A percentile compares a stretch with the other conserved stretches of the same genome.
Conservation (phyloP, 2,329 filamentous ascomycete genomes). For the Penicillium freii region DNA sequence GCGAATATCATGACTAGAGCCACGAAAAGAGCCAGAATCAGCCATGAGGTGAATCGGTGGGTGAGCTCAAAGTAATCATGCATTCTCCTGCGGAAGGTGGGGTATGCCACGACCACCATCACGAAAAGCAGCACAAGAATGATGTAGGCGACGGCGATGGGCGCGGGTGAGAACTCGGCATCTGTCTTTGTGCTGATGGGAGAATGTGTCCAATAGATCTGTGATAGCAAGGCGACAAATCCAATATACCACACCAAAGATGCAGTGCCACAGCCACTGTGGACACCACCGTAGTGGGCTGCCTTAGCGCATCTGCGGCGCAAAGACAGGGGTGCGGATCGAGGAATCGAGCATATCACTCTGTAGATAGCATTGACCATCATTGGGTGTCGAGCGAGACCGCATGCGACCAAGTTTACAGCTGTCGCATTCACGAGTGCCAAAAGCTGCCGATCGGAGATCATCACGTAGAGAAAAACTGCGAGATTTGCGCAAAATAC, state of each 20-base stretch:
- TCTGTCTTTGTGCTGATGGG: conserved; percentile 16
- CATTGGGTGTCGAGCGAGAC: conserved; percentile 53
- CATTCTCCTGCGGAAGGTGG: conserved; percentile 58
- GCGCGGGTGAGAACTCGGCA: conserved; percentile 31
- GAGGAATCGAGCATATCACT: conserved; percentile 46
- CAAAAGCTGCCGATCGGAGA: conserved; percentile 33
- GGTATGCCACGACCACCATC: conserved; percentile 64
- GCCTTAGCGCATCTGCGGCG: conserved; percentile 49
- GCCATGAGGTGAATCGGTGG: conserved; percentile 72
- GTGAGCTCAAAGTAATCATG: conserved; percentile 69
- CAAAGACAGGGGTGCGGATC: conserved; percentile 44
- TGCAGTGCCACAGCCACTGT: conserved; percentile 51
- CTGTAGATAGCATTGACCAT: conserved; percentile 52
- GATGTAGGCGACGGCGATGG: conserved; percentile 56
- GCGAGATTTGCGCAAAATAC: conserved; percentile 41
- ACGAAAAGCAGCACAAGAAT: conserved; percentile 57
- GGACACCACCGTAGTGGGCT: conserved; percentile 55
- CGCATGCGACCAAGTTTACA: conserved; percentile 48
- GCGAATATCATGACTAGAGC: conserved; percentile 57
- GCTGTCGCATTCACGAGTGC: conserved; percentile 44
- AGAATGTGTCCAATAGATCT: conserved; percentile 26
- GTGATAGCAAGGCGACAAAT: conserved; percentile 32
- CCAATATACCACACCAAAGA: conserved; percentile 48
- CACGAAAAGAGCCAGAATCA: conserved; percentile 64
- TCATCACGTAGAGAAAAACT: conserved; percentile 38